Evolutionary conservation across 1,139 yeast genomes (phyloP).

Genomic region (Debaryomyces coudertii): DNA sequence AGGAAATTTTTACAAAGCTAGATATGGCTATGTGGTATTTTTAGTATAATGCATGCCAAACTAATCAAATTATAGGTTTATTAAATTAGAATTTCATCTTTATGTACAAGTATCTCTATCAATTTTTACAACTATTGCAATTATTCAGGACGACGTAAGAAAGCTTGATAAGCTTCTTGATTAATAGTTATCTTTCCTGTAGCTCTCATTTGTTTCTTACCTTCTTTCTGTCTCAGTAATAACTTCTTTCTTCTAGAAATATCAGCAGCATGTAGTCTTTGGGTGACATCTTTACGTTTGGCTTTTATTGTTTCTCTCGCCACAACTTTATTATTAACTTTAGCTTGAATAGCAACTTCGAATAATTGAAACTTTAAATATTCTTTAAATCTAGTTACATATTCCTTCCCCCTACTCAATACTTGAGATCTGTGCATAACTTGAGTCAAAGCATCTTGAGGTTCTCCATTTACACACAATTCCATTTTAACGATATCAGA

Average conservation of each 20-base stretch:
- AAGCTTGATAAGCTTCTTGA: slow-evolving; percentile 83
- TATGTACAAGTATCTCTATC: slow-evolving; percentile 6
- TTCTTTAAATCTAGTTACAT: slow-evolving; percentile 81
- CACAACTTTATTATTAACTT: slow-evolving; percentile 76
- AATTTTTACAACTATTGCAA: background rate
- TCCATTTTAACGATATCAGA: slow-evolving; percentile 88
- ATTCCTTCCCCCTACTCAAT: slow-evolving; percentile 71
- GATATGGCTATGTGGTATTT: slow-evolving; percentile 2
- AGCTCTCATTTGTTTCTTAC: slow-evolving; percentile 82
- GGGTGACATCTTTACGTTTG: slow-evolving; percentile 88
- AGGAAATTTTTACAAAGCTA: slow-evolving; percentile 58
- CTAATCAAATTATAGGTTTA: background rate
- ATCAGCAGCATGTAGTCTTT: slow-evolving; percentile 91
- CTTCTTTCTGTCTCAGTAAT: slow-evolving; percentile 88
- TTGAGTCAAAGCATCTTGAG: slow-evolving; percentile 91
- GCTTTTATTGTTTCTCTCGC: slow-evolving; percentile 96
- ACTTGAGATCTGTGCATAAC: slow-evolving; percentile 85
- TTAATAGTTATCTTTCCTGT: slow-evolving; percentile 78
- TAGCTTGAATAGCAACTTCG: slow-evolving; percentile 92
- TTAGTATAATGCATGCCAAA: background rate
- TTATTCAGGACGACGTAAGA: slow-evolving; percentile 42
- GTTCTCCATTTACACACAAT: slow-evolving; percentile 82
- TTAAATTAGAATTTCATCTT: slow-evolving; percentile 4
- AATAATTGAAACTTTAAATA: slow-evolving; percentile 79
- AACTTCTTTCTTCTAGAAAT: slow-evolving; percentile 87